These are phyloP conservation scores for Citrus cavaleriei DNA, from an alignment of 345 rosid genomes.

Conservation along the genomic window DNA sequence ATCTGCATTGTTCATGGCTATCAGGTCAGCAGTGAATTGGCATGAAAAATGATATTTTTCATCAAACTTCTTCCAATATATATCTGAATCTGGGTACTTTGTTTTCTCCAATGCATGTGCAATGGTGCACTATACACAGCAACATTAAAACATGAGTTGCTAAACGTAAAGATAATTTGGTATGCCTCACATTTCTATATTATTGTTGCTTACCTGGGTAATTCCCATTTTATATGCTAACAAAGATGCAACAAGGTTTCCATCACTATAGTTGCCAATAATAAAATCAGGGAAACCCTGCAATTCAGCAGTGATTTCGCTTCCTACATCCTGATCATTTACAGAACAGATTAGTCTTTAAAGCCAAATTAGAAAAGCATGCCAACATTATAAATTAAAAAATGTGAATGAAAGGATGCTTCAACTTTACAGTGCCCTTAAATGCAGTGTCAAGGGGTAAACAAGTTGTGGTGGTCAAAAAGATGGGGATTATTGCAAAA, in stretches of 20 bases:
- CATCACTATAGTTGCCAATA: slow-evolving; percentile 97
- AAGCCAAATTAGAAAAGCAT: background rate
- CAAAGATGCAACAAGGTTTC: slow-evolving; percentile 94
- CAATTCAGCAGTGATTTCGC: slow-evolving; percentile 81
- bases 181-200: background rate
- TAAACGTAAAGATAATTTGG: background rate
- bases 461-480: background rate
- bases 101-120: slow-evolving; percentile 99
- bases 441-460: background rate
- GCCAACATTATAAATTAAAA: background rate
- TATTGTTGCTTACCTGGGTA: slow-evolving; percentile 55
- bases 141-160: slow-evolving; percentile 11
- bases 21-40: slow-evolving; percentile 92
- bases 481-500: background rate
- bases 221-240: slow-evolving; percentile 94
- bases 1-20: slow-evolving; percentile 97
- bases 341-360: slow-evolving; percentile 1
- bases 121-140: slow-evolving; percentile 77
- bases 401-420: background rate
- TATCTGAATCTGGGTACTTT: slow-evolving; percentile 97
- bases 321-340: slow-evolving; percentile 71
- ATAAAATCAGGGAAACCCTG: slow-evolving; percentile 91
- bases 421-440: background rate
- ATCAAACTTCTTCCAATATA: slow-evolving; percentile 94
- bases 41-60: slow-evolving; percentile 96